Percentiles rank a stretch among this genome's conserved stretches.
Evolutionary conservation across 306 rosid species (phyloP).

Genomic region (Coriaria nepalensis): DNA sequence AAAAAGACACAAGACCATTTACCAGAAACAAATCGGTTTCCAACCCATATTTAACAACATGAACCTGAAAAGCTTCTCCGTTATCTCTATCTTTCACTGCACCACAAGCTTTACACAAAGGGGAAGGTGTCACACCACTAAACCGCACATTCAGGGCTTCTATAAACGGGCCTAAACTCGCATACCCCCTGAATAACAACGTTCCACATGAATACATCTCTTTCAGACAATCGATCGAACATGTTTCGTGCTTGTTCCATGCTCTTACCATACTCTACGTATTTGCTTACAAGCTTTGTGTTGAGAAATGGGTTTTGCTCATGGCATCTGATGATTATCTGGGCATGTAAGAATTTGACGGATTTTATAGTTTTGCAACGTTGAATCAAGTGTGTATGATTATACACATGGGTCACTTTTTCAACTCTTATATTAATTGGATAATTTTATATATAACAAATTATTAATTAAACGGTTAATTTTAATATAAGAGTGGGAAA

Average conservation of each 20-base stretch:
- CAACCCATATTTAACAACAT: slow-evolving; percentile 46
- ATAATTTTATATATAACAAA: too few relatives aligned
- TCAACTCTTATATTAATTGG: too few relatives aligned
- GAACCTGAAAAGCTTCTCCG: slow-evolving; percentile 54
- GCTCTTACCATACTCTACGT: slow-evolving; percentile 10
- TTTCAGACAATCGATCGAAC: slow-evolving; percentile 50
- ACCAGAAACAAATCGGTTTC: slow-evolving; percentile 50
- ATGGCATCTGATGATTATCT: slow-evolving; percentile 32
- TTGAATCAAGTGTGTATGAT: slow-evolving; percentile 24
- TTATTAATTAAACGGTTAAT: too few relatives aligned
- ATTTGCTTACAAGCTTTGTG: slow-evolving; percentile 47
- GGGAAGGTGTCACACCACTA: slow-evolving; percentile 44
- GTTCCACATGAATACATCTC: slow-evolving; percentile 71
- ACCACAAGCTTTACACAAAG: slow-evolving; percentile 63
- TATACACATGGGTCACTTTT: too few relatives aligned
- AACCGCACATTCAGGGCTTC: slow-evolving; percentile 42
- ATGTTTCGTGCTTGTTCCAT: slow-evolving; percentile 42
- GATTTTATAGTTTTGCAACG: slow-evolving; percentile 25
- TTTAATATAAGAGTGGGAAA: too few relatives aligned
- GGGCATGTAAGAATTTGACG: slow-evolving; percentile 44
- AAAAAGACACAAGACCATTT: slow-evolving; percentile 47
- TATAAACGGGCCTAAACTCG: slow-evolving; percentile 44
- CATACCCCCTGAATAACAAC: slow-evolving; percentile 61
- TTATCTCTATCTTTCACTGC: slow-evolving; percentile 28
- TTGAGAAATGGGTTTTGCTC: slow-evolving; percentile 42